phyloP scores from a whole-genome alignment of 2,329 filamentous ascomycete species.

The Penicillium glabrum region DNA sequence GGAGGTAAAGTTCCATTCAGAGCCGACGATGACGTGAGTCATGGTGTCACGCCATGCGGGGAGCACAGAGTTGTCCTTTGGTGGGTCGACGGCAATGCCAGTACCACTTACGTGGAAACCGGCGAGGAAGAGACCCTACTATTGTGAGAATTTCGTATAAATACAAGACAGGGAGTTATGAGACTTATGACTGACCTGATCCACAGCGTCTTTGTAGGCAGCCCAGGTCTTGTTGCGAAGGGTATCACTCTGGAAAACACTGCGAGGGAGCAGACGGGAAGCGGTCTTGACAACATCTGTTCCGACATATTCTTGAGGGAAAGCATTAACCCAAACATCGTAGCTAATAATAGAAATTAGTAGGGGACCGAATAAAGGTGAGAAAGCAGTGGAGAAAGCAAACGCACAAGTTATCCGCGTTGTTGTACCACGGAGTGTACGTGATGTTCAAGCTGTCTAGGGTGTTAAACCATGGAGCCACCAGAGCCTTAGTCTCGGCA shows the following conservation, averaged over 20 bases:
- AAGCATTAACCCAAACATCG: constrained; percentile 17
- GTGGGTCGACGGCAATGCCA: constrained; percentile 16
- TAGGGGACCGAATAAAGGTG: not conserved
- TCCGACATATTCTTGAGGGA: constrained; percentile 21
- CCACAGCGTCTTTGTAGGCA: constrained; percentile 18
- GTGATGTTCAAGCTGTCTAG: constrained; percentile 18
- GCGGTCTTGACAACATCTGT: constrained; percentile 19
- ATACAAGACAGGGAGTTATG: not conserved
- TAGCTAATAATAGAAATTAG: constrained; percentile 9
- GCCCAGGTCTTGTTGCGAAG: constrained; percentile 14
- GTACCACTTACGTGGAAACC: constrained; percentile 24
- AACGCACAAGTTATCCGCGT: constrained; percentile 24
- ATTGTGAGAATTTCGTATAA: not conserved
- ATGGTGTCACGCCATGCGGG: constrained; percentile 47
- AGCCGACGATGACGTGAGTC: constrained; percentile 29
- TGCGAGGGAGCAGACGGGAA: constrained; percentile 23
- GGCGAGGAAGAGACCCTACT: constrained; percentile 21
- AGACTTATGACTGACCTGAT: constrained; percentile 6
- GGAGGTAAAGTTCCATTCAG: constrained; percentile 24
- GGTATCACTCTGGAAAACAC: constrained; percentile 15
- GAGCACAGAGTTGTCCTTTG: constrained; percentile 40
- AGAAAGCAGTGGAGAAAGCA: not conserved
- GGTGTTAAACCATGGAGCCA: constrained; percentile 20
- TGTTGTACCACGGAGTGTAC: constrained; percentile 21
- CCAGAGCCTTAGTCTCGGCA: constrained; percentile 15